These are phyloP conservation scores for Chlorella ohadii DNA, from an alignment of 139 green algal species.

Conservation along the genomic window DNA sequence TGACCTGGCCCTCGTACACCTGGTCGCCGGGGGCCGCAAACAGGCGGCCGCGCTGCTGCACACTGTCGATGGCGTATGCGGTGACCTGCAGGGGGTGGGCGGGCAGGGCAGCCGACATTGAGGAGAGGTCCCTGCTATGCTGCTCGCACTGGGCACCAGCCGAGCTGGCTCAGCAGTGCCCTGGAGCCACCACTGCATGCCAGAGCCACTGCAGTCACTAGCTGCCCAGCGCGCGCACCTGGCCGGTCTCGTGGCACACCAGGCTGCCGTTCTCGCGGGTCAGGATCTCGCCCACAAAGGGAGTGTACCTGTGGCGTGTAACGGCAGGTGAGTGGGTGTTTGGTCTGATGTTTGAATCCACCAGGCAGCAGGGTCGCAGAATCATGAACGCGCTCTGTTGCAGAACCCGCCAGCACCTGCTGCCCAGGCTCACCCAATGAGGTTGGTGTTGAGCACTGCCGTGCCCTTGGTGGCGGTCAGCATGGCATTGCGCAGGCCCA, in stretches of 20 bases:
- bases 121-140: no score
- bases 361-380: no score
- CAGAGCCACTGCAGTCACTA: no score
- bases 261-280: conserved; percentile 94
- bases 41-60: conserved; percentile 91
- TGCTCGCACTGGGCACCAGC: background rate
- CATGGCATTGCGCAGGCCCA: conserved; percentile 94
- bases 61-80: conserved; percentile 89
- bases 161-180: background rate
- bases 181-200: no score
- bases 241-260: conserved; percentile 88
- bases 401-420: no score
- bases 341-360: no score
- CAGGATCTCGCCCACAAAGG: conserved; percentile 81
- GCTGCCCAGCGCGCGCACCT: conserved; percentile 14
- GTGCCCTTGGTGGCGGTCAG: conserved; percentile 96
- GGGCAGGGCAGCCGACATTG: no score
- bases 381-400: no score
- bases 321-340: background rate
- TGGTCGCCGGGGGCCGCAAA: conserved; percentile 88
- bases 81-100: conserved; percentile 45
- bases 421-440: conserved; percentile 66
- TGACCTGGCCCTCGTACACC: conserved; percentile 95
- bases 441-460: conserved; percentile 96
- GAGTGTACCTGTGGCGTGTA: conserved; percentile 52